Evolutionary conservation across 345 rosid species (phyloP).

Genomic region (Sisymbrium altissimum): DNA sequence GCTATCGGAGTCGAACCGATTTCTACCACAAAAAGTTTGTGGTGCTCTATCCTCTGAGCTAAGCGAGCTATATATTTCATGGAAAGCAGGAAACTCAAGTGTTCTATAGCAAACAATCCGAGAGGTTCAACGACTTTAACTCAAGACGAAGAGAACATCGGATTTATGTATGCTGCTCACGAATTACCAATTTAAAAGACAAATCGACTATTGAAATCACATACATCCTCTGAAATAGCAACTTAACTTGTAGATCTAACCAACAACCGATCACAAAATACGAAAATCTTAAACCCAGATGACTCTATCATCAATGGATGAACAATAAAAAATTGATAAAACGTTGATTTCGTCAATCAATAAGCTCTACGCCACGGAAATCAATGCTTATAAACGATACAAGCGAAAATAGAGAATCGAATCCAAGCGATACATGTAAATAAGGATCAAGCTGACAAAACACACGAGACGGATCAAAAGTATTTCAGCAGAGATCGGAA

Average conservation of each 20-base stretch:
- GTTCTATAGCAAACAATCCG: not conserved
- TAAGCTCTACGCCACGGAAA: too few relatives aligned
- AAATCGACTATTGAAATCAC: too few relatives aligned
- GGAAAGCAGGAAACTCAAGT: not conserved
- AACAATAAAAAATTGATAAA: too few relatives aligned
- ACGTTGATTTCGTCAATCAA: too few relatives aligned
- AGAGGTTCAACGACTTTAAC: not conserved
- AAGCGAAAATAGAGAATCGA: not conserved
- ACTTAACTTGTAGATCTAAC: too few relatives aligned
- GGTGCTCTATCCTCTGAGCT: constrained; percentile 22
- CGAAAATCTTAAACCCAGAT: too few relatives aligned
- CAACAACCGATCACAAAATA: too few relatives aligned
- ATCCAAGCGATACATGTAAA: not conserved
- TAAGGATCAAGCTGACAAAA: not conserved
- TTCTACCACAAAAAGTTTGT: constrained; percentile 20
- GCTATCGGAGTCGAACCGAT: constrained; percentile 31
- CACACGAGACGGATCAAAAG: too few relatives aligned
- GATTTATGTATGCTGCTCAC: not conserved
- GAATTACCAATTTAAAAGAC: not conserved
- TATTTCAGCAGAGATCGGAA: too few relatives aligned
- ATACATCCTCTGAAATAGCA: too few relatives aligned
- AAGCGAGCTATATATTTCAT: not conserved
- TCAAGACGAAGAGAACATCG: not conserved
- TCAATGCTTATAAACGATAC: not conserved
- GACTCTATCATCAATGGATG: too few relatives aligned